phyloP scores from a whole-genome alignment of 306 rosid genomes.

The Citrullus colocynthis region DNA sequence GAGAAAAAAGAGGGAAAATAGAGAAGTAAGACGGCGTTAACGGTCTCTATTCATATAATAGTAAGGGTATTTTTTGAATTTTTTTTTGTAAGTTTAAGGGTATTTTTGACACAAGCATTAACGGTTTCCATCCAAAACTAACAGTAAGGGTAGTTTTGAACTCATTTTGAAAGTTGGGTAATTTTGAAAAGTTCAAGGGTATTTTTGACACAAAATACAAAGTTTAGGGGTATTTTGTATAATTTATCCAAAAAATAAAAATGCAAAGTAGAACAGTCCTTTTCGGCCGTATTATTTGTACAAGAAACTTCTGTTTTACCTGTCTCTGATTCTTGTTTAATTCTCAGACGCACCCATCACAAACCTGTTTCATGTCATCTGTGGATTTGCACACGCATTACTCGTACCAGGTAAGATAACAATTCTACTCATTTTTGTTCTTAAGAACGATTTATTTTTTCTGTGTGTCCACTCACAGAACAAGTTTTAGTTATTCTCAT shows the following conservation, averaged over 20 bases:
- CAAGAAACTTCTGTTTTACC: not conserved
- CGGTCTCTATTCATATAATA: no score
- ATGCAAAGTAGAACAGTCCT: not conserved
- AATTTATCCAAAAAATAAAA: not conserved
- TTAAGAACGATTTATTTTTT: not conserved
- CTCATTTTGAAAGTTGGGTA: no score
- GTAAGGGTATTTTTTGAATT: no score
- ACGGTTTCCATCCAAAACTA: no score
- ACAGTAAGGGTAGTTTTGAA: no score
- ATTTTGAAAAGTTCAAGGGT: no score
- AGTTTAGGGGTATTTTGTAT: no score
- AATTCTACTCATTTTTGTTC: not conserved
- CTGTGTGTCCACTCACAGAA: not conserved
- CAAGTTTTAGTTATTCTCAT: not conserved
- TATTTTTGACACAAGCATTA: no score
- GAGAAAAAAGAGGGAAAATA: no score
- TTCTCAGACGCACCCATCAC: slow-evolving; percentile 92
- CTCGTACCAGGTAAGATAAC: slow-evolving; percentile 80
- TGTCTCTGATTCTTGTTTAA: slow-evolving; percentile 14
- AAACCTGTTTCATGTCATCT: slow-evolving; percentile 98
- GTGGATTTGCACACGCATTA: slow-evolving; percentile 99
- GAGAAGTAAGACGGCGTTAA: no score
- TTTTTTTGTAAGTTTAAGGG: no score
- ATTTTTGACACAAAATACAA: no score
- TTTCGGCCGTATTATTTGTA: not conserved